Base-by-base conservation (phyloP, 2,329 filamentous ascomycete species). In the Tolypocladium tropicale region DNA sequence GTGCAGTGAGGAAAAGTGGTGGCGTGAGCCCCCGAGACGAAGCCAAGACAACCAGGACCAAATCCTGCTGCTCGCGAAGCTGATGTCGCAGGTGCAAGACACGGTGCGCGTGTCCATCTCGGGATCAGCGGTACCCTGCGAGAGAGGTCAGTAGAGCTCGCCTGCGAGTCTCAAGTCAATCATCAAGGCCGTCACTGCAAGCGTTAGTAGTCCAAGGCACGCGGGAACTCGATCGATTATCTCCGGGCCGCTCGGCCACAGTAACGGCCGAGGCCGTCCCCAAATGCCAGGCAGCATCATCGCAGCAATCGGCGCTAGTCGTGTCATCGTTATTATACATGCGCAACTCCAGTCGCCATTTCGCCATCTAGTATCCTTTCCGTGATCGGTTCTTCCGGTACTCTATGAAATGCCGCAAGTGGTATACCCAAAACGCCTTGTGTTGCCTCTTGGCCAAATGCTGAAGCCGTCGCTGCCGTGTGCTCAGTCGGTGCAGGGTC, bases 1-100 rank as follows among this genome's bases (percentile, higher is more conserved):
- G 61, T 71, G 74, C 71, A 78, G 76, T 78, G 79, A 80, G 78
- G 76, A 79, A 79, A 78, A 69, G 62, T 64, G 60, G 60, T 62
- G 64, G 49, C 63, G 58, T 55, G 59, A 49, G 58, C 56, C 53
- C 53, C 57, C 46, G 23, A 51, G 51, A 33, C 55, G 4, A 53
- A 21, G 41, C 23, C 50, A 34, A 43, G 37, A 36, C 30, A 52
- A 32, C 25, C 11, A 4, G 36, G 39, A 36, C 21, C 33, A 21
- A 21, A 25, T n/a, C 25, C 25, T 23, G n/a, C 23, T 33, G n/a
- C 49, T 23, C 34, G 48, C 32, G 37, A 12, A 25, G 18, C 48
- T 57, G 11, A 34, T 43, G 25, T 34, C 23, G 28, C 28, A 18
- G 21, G 46, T 32, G 46, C n/a, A 11, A 11, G 46, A 32, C 28